Base-by-base conservation (phyloP, 306 rosid species). In the Nissolia schottii region DNA sequence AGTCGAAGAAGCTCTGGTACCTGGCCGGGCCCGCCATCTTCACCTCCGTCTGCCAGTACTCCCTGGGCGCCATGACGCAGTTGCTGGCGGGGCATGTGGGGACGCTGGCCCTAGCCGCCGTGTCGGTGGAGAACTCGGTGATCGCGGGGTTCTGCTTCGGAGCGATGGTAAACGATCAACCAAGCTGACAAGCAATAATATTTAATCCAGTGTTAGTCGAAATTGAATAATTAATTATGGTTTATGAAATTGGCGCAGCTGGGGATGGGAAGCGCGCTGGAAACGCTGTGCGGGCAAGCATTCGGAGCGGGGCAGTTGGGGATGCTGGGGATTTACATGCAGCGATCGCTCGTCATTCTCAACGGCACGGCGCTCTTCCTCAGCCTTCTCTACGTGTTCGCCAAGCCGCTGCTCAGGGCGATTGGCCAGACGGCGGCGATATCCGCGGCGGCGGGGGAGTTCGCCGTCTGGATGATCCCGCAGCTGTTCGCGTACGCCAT, bases 201-300 rank as follows among this genome's bases (percentile, higher is more conserved):
- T 2, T 12, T 12, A 40, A 13, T 1, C 3, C 15, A 40, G 0
- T n/a, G 41, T 35, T 9, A 5, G 46, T 46, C 0, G 23, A 7
- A 1, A n/a, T 43, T 55, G 15, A 12, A 4, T 5, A 5, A 16
- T 50, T 18, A 6, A 2, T 50, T 8, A 34, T 50, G 10, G 0
- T 23, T 9, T 18, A n/a, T 32, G 28, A 2, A 34, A 14, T 32
- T 24, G 0, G 18, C 0, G 37, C 64, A 90, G 98, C 74, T 90
- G 4, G 98, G 98, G 7, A 93, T 93, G 98, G 98, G 97, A 20
- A 93, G 97, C 25, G 98, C 97, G 1, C 77, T 93, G 25, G 98
- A 91, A 32, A 93, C 98, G 3, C 83, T 93, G 0, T 93, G 98
- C 37, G 98, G 98, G 11, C 98, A 93, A 76, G 97, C 98, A 0